Evolutionary conservation across 2,329 filamentous ascomycete species (phyloP), one percentile per base, ranked within the genome.

Genomic region (Emydomyces testavorans): DNA sequence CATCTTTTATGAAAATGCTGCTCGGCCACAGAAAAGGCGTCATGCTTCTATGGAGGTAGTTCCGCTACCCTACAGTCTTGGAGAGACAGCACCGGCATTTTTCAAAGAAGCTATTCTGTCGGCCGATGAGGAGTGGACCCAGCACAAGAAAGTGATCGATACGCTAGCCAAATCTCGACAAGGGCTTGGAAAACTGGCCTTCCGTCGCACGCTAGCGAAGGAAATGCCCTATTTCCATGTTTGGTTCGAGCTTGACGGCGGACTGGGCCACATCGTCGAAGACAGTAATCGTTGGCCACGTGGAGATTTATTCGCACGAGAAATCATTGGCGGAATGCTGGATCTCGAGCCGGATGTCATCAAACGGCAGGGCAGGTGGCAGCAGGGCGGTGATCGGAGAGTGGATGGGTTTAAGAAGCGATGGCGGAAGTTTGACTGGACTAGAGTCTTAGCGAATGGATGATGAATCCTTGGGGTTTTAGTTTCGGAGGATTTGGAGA

Each of bases 171-270:
- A 71, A 53, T 76, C 72, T 11, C 71, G 68, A 51, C 62, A 74
- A 52, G 85, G 84, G 0, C 64, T 87, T 52, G 92, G 90, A 0
- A 84, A 84, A 59, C 66, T 76, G 46, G 89, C 92, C 1, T 98
- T 98, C 64, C 76, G 90, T 1, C 76, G 80, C 49, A 83, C 77
- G 16, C 72, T 98, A 52, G 86, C 85, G 10, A 94, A 93, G 68
- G 90, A 98, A 70, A 90, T 93, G 85, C 90, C 93, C 0, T 98
- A 98, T 64, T 98, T 98, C 60, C 92, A 98, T 64, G 90, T 82
- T 16, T 98, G 90, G 89, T 96, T 96, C 62, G 78, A 80, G 45
- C 71, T 98, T 1, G 89, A 98, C 61, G 92, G 92, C 2, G 92
- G 92, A 0, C 67, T 98, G 54, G 92, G 87, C 0, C 92, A 98